Evolutionary conservation across 139 green algal species (phyloP).

Genomic region (Auxenochlorella protothecoides): DNA sequence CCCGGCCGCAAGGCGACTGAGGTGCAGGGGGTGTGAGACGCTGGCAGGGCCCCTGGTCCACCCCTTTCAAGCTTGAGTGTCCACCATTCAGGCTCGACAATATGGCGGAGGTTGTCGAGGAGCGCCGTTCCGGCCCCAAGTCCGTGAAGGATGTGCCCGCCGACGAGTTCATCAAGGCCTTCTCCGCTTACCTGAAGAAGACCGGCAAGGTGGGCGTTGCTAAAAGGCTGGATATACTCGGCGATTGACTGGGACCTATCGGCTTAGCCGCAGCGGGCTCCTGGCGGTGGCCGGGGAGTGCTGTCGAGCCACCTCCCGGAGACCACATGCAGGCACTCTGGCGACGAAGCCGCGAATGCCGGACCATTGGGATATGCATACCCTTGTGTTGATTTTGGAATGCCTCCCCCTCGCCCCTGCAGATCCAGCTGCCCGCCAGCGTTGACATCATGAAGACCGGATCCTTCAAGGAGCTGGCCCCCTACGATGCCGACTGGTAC

Average conservation of each 20-base stretch:
- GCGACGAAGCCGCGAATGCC: neutral
- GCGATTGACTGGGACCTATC: too few relatives aligned
- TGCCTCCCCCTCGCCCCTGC: slow-evolving; percentile 3
- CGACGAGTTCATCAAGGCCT: slow-evolving; percentile 84
- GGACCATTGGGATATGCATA: neutral
- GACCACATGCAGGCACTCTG: neutral
- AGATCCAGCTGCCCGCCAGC: slow-evolving; percentile 90
- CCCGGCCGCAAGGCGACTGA: too few relatives aligned
- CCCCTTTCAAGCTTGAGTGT: too few relatives aligned
- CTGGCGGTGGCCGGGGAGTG: neutral
- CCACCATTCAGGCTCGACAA: too few relatives aligned
- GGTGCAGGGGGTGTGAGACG: too few relatives aligned
- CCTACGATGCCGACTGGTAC: slow-evolving; percentile 97
- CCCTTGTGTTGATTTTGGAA: neutral
- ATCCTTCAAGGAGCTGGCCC: slow-evolving; percentile 90
- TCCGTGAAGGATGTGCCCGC: slow-evolving; percentile 75
- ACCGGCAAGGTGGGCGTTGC: slow-evolving; percentile 79
- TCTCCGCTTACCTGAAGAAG: slow-evolving; percentile 90
- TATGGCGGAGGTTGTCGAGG: too few relatives aligned
- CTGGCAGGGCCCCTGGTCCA: too few relatives aligned
- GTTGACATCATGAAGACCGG: slow-evolving; percentile 97
- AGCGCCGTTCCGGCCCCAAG: slow-evolving; percentile 13
- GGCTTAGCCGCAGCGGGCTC: neutral
- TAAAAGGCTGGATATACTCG: too few relatives aligned
- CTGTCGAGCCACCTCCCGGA: neutral